Base-by-base conservation (phyloP, 257 asterid genomes). In the Phtheirospermum japonicum region DNA sequence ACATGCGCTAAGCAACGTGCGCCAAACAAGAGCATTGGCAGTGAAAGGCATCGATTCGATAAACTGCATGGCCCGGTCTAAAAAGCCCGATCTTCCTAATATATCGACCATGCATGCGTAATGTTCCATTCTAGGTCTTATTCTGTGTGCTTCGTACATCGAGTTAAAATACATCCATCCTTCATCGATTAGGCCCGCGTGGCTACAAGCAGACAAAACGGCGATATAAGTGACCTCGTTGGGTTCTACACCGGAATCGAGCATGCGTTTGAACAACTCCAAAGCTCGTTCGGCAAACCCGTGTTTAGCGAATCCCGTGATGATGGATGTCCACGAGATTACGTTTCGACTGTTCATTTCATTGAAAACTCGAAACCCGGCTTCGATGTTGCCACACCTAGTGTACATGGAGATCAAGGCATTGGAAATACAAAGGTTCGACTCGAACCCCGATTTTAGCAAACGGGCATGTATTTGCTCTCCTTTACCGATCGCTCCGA, bases 191-290 rank as follows among this genome's bases (percentile, higher is more conserved):
- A 87, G 65, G 7, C 97, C 97, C 2, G 85, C 91, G 69, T 89
- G 99, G 70, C 99, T 92, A 62, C 99, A 87, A 56, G 97, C 99
- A 36, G 95, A 92, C 49, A 92, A 72, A 65, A 92, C 95, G 0
- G 92, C 89, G 9, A 87, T 56, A 48, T 81, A 92, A 16, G 99
- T 92, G 34, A 92, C 94, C 77, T 89, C 99, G 13, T 92, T 92
- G 0, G 99, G 99, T 73, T 79, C 66, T 34, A 83, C 70, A 9
- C 91, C 84, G 54, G 39, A 58, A 28, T 63, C 76, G 37, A 87
- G 82, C 97, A 92, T 89, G 61, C 69, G 68, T 20, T 75, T 7
- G 73, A 85, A 92, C 61, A 89, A 36, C 13, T 75, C 85, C 69
- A 89, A 49, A 65, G 97, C 83, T 56, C 53, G 63, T 62, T 74